Evolutionary conservation across 2,329 filamentous ascomycete genomes (phyloP).

Genomic region (Ciborinia camelliae): DNA sequence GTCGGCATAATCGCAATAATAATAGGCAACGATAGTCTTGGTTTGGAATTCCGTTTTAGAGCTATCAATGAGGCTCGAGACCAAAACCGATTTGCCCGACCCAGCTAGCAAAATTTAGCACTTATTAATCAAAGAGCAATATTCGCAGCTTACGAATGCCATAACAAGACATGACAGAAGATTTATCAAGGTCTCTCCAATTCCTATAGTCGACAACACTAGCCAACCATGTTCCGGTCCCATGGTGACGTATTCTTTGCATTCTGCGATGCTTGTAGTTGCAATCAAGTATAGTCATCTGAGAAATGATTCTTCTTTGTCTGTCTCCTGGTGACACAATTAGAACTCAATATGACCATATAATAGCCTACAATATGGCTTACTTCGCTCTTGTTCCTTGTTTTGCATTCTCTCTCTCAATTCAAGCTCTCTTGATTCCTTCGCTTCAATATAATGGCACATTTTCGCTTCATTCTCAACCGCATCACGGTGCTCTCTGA

Average conservation of each 20-base stretch:
- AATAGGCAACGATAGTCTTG: slow-evolving; percentile 3
- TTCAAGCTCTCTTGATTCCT: background rate
- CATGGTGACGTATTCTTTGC: background rate
- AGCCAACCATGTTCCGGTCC: background rate
- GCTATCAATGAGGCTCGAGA: background rate
- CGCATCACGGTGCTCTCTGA: background rate
- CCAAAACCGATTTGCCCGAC: slow-evolving; percentile 5
- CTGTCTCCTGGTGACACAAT: background rate
- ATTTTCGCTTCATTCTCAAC: background rate
- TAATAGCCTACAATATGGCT: accelerated
- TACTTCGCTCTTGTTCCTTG: background rate
- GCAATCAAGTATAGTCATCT: background rate
- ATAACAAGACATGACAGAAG: background rate
- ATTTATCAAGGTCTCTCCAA: background rate
- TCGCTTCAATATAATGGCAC: background rate
- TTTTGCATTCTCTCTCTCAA: background rate
- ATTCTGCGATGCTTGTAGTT: background rate
- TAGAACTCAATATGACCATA: background rate
- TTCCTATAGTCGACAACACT: background rate
- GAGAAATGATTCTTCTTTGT: background rate
- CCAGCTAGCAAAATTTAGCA: background rate
- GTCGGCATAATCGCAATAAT: slow-evolving; percentile 24
- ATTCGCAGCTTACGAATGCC: background rate
- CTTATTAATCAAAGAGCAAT: background rate
- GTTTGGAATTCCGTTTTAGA: background rate